Evolutionary conservation across 495 filamentous ascomycete species (phyloP).

Genomic region (Penicillium argentinense): DNA sequence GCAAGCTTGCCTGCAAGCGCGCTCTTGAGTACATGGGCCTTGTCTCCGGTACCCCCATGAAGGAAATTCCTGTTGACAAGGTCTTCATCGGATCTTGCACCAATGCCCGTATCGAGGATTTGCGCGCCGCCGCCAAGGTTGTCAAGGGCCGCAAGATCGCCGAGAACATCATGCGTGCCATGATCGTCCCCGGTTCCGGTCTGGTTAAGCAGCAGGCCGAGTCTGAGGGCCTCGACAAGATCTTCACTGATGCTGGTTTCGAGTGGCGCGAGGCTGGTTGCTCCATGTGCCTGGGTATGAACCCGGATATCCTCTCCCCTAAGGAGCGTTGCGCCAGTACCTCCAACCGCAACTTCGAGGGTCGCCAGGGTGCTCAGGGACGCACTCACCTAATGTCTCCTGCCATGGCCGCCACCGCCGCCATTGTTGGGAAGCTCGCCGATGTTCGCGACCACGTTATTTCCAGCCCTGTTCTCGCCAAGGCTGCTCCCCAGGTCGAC

Average conservation of each 20-base stretch:
- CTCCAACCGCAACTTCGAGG: conserved; percentile 97
- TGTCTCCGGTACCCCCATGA: conserved; percentile 77
- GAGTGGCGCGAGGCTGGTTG: conserved; percentile 98
- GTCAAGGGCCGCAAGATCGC: conserved; percentile 86
- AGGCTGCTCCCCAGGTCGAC: conserved; percentile 53
- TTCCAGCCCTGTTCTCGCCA: conserved; percentile 56
- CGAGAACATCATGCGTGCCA: conserved; percentile 82
- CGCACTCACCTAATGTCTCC: conserved; percentile 97
- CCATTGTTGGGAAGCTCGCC: conserved; percentile 83
- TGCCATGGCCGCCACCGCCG: conserved; percentile 91
- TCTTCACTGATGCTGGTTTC: conserved; percentile 89
- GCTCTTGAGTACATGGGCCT: conserved; percentile 97
- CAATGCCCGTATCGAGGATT: conserved; percentile 94
- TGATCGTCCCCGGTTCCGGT: conserved; percentile 95
- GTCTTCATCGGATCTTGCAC: conserved; percentile 99
- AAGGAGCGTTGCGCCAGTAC: conserved; percentile 93
- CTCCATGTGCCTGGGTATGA: conserved; percentile 99
- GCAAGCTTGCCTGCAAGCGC: conserved; percentile 73
- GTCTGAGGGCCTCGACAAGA: conserved; percentile 85
- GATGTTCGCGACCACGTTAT: conserved; percentile 81
- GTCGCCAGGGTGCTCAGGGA: conserved; percentile 89
- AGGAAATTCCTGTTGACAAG: conserved; percentile 89
- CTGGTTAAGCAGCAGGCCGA: conserved; percentile 94
- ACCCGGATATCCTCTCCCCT: conserved; percentile 95
- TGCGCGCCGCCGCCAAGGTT: conserved; percentile 81